Percentiles rank a stretch among this genome's conserved stretches.
phyloP scores from a whole-genome alignment of 345 rosid species.

The Melaleuca quinquenervia region DNA sequence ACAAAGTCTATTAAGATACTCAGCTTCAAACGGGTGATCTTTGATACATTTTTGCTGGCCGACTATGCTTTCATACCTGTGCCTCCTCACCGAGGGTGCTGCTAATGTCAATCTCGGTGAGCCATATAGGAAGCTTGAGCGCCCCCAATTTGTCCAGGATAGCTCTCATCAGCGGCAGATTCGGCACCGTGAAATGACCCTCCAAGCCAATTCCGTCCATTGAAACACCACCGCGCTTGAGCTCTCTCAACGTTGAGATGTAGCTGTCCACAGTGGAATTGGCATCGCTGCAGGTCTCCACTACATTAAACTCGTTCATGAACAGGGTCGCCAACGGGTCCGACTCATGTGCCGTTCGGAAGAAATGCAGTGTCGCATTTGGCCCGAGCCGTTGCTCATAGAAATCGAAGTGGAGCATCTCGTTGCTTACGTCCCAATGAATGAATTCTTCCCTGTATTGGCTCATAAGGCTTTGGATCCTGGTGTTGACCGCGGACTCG shows the following conservation, averaged over 20 bases:
- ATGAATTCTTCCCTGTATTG: slow-evolving; percentile 67
- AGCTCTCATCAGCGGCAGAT: slow-evolving; percentile 61
- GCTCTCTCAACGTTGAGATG: slow-evolving; percentile 44
- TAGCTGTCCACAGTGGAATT: slow-evolving; percentile 61
- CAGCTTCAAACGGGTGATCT: not conserved
- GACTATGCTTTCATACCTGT: slow-evolving; percentile 28
- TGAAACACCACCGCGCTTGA: slow-evolving; percentile 26
- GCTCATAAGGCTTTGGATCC: slow-evolving; percentile 66
- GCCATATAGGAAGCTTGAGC: slow-evolving; percentile 71
- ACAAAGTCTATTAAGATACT: not conserved
- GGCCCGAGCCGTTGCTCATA: slow-evolving; percentile 57
- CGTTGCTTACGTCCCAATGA: slow-evolving; percentile 88
- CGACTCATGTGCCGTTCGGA: slow-evolving; percentile 36
- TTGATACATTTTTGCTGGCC: not conserved
- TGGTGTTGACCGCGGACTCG: slow-evolving; percentile 37
- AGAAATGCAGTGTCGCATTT: slow-evolving; percentile 51
- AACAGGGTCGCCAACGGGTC: slow-evolving; percentile 70
- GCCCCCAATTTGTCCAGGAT: slow-evolving; percentile 63
- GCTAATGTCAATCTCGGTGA: slow-evolving; percentile 76
- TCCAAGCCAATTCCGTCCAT: slow-evolving; percentile 78
- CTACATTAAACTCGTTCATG: slow-evolving; percentile 73
- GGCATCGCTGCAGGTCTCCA: slow-evolving; percentile 65
- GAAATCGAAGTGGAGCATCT: slow-evolving; percentile 82
- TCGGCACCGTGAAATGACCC: slow-evolving; percentile 61
- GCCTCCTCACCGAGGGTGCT: slow-evolving; percentile 19